These are phyloP conservation scores for Skeletonema costatum DNA, from an alignment of 108 stramenopile species.

Conservation along the genomic window DNA sequence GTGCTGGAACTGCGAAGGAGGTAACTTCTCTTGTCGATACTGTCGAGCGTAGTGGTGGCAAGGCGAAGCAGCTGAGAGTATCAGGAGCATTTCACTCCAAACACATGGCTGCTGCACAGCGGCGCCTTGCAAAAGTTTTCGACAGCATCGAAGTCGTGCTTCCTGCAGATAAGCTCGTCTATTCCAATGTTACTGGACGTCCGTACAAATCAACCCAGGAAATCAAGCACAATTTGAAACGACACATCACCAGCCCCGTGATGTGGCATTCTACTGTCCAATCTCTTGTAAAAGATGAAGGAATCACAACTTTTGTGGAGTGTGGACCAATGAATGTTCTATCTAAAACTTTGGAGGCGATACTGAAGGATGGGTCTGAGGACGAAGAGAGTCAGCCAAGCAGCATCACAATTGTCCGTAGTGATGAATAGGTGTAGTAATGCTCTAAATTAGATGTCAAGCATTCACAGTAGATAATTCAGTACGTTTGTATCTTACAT, in stretches of 20 bases:
- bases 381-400: not conserved
- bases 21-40: not conserved
- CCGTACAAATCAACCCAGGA: constrained; percentile 6
- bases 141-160: constrained; percentile 3
- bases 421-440: too few relatives aligned
- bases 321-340: constrained; percentile 14
- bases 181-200: constrained; percentile 26
- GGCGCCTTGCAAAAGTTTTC: not conserved
- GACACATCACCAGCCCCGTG: constrained; percentile 3
- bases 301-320: not conserved
- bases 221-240: not conserved
- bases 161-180: constrained; percentile 16
- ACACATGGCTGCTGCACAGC: constrained; percentile 5
- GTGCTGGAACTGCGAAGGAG: constrained; percentile 12
- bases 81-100: constrained; percentile 10
- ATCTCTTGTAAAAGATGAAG: not conserved
- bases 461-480: too few relatives aligned
- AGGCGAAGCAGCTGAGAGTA: constrained; percentile 9
- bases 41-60: not conserved
- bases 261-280: constrained; percentile 12
- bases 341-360: constrained; percentile 4
- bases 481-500: too few relatives aligned
- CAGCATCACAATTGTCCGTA: not conserved
- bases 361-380: not conserved
- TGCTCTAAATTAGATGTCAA: too few relatives aligned